phyloP scores from a whole-genome alignment of 2,329 filamentous ascomycete genomes.

The Cephalotrichum gorgonifer region DNA sequence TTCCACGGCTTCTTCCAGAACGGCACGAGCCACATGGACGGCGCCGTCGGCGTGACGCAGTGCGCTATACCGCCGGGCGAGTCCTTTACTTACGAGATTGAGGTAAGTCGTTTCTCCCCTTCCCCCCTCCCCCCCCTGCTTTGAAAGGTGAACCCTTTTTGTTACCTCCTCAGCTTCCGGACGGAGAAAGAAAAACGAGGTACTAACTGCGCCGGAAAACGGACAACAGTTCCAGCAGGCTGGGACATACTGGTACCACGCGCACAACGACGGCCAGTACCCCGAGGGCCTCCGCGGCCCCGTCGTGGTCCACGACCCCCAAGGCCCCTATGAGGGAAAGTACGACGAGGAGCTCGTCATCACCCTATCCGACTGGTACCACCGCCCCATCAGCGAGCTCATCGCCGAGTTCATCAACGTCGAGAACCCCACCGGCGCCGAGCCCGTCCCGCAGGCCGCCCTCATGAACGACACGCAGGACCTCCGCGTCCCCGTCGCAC shows the following conservation, averaged over 20 bases:
- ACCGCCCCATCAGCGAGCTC: conserved; percentile 41
- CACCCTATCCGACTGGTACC: conserved; percentile 63
- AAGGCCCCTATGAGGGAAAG: conserved; percentile 43
- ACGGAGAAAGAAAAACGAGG: conserved; percentile 4
- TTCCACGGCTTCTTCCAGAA: conserved; percentile 67
- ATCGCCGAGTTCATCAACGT: conserved; percentile 40
- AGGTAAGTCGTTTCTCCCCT: too few species aligned
- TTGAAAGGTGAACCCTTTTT: too few species aligned
- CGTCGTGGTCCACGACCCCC: conserved; percentile 53
- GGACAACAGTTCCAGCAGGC: too few species aligned
- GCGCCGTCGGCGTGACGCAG: conserved; percentile 54
- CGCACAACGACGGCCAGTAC: conserved; percentile 57
- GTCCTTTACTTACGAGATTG: conserved; percentile 62
- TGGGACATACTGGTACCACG: conserved; percentile 75
- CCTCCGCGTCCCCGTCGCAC: conserved; percentile 46
- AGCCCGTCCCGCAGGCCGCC: conserved; percentile 58
- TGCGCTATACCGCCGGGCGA: conserved; percentile 54
- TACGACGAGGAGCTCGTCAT: conserved; percentile 55
- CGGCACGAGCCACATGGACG: conserved; percentile 61
- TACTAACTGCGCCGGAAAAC: conserved; percentile 13
- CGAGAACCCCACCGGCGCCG: conserved; percentile 44
- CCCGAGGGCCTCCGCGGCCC: conserved; percentile 59
- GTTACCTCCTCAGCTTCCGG: too few species aligned
- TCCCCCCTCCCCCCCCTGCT: too few species aligned
- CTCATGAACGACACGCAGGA: conserved; percentile 63